Evolutionary conservation across 2,329 filamentous ascomycete species (phyloP), one percentile per base, ranked within the genome.

Genomic region (Aspergillus fructus): DNA sequence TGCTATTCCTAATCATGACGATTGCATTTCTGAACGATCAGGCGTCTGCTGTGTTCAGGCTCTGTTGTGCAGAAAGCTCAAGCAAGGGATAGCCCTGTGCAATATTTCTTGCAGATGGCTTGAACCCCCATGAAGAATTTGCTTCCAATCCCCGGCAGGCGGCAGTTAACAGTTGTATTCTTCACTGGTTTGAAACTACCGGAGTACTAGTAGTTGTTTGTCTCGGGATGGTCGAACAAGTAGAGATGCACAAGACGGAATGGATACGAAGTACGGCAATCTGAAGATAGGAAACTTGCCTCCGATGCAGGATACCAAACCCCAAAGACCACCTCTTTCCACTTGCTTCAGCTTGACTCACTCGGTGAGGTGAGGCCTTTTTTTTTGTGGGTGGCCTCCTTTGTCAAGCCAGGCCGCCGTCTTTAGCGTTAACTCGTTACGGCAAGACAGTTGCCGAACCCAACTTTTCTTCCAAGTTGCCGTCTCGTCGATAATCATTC

Each of bases 41-140:
- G 27, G 43, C 40, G 23, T 23, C 24, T 19, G 39, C 47, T 46
- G 49, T 60, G 47, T 41, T 59, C 47, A 54, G 49, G 37, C 47
- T 49, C 17, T 34, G 50, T 46, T 33, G 30, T 53, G 50, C 41
- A 46, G 50, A 46, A 43, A 19, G 17, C 30, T 11, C 45, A 59
- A 53, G 59, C 56, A 62, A 62, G 61, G 60, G 59, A 59, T 55
- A 55, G 54, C 56, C 61, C 48, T 59, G 59, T 51, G 17, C 54
- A 24, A 48, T 53, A 47, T 53, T 45, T 27, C 50, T 19, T 41
- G 53, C 41, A 46, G 37, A 33, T 24, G 40, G 46, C 42, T 53
- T 43, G 41, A 46, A 39, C 49, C 30, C 45, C 30, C 15, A 34
- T 43, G 23, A 39, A 46, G 27, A 46, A 46, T 40, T 13, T 21